Conservation (phyloP, 768 basidiomycete genomes). For the Termitomyces sp. region DNA sequence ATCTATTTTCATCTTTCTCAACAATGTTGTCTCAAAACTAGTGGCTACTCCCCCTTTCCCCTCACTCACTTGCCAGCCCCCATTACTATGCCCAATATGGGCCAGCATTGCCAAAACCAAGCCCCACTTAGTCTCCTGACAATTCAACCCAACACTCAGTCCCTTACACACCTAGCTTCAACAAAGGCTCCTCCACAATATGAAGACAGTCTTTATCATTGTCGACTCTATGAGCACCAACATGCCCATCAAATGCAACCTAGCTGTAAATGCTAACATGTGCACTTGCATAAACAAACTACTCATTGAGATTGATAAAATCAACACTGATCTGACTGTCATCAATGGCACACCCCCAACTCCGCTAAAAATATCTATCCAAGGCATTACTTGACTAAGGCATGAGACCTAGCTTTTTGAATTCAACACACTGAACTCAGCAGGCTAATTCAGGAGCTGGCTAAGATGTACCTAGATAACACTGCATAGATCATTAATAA, state of each 20-base stretch:
- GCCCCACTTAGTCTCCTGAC: background rate
- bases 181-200: background rate
- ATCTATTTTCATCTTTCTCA: no score
- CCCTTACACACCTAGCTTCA: background rate
- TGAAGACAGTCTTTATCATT: background rate
- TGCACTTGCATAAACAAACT: no score
- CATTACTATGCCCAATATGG: background rate
- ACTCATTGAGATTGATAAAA: no score
- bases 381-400: background rate
- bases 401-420: background rate
- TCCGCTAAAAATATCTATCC: background rate
- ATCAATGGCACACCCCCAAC: background rate
- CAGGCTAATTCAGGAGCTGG: background rate
- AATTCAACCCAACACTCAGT: no score
- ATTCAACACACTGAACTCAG: background rate
- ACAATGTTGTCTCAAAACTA: no score
- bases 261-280: no score
- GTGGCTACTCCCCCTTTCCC: no score
- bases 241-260: no score
- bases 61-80: no score
- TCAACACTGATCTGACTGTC: background rate
- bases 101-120: background rate
- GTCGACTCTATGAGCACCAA: background rate
- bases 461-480: background rate
- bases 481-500: background rate